These are phyloP conservation scores for Pogostemon cablin DNA, from an alignment of 257 asterid species.

Conservation along the genomic window DNA sequence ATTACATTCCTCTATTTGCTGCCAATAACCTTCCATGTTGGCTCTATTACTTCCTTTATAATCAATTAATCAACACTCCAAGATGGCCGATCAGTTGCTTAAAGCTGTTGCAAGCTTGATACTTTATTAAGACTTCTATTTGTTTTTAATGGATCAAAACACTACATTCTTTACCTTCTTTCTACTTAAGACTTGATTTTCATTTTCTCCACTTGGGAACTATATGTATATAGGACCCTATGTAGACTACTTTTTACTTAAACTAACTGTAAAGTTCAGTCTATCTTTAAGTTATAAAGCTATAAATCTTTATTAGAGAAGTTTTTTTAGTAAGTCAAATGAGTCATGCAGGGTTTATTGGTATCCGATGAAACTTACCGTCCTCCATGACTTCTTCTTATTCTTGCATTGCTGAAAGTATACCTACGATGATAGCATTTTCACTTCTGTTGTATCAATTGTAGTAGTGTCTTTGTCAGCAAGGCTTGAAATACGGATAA, in stretches of 20 bases:
- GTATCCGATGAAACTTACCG: neutral
- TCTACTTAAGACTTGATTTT: neutral
- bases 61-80: neutral
- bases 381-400: neutral
- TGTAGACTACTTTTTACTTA: neutral
- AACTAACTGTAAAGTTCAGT: neutral
- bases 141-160: slow-evolving; percentile 1
- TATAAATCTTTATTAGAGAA: too few relatives aligned
- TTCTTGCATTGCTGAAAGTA: neutral
- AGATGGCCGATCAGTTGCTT: neutral
- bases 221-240: neutral
- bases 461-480: neutral
- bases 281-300: too few relatives aligned
- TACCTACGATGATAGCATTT: neutral
- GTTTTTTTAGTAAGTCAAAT: neutral
- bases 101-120: neutral
- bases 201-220: neutral
- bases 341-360: neutral
- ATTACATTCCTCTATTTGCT: neutral
- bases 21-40: neutral
- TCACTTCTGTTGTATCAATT: neutral
- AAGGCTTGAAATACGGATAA: neutral
- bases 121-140: neutral
- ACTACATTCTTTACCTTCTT: neutral
- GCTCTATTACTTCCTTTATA: neutral